These are phyloP conservation scores for Mortierella sp. DNA, from an alignment of 371 early-diverging fungal genomes.

Conservation along the genomic window DNA sequence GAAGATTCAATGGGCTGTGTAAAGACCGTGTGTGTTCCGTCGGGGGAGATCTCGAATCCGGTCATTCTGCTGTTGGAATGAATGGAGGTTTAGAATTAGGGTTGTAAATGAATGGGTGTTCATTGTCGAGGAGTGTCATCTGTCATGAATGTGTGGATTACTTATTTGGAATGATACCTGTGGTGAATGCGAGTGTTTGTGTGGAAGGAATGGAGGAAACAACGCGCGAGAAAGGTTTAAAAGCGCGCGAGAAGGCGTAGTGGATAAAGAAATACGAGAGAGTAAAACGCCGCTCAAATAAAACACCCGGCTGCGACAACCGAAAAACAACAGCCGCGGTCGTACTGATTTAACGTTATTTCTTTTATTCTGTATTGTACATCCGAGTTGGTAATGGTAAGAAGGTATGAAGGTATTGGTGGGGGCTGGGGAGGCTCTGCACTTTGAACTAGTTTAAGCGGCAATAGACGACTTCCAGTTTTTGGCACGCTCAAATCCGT, in stretches of 20 bases:
- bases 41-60: constrained; percentile 25
- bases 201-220: neutral
- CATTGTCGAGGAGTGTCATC: neutral
- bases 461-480: constrained; percentile 57
- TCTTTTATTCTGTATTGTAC: neutral
- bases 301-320: too few relatives aligned
- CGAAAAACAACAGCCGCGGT: too few relatives aligned
- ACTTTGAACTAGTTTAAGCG: constrained; percentile 1
- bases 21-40: constrained; percentile 40
- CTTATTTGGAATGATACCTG: neutral
- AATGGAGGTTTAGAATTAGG: neutral
- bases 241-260: neutral
- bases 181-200: neutral
- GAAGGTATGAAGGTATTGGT: neutral
- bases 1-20: constrained; percentile 63
- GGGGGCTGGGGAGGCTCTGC: neutral
- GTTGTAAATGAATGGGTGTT: neutral
- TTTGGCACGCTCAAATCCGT: constrained; percentile 61
- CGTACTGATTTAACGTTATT: too few relatives aligned
- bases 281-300: neutral
- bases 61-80: neutral
- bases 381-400: neutral
- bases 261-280: neutral
- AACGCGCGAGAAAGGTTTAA: neutral
- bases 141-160: neutral